Evolutionary conservation across 2,329 filamentous ascomycete species (phyloP), one percentile per base, ranked within the genome.

Genomic region (Ceratocystis colombiana): DNA sequence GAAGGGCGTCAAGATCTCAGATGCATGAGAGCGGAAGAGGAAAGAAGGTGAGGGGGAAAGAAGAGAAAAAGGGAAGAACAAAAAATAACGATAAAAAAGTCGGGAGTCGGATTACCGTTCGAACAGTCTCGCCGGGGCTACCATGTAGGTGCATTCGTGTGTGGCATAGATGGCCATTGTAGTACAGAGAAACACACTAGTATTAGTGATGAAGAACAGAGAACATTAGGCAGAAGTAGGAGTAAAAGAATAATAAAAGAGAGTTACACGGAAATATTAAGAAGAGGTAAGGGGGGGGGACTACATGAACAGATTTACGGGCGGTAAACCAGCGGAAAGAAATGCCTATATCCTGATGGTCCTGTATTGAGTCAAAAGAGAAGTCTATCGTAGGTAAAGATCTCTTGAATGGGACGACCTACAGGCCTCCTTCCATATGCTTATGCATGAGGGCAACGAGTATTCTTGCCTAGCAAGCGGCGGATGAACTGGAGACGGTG

Each of bases 61-160:
- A 53, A 53, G 48, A 46, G 20, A 17, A 62, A 46, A 41, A 45
- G 12, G 15, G 25, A 15, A 62, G 8, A 45, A 62, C 30, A 37
- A 45, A 33, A 7, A 20, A 50, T 25, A 50, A 25, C 25, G 41
- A 63, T 46, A 63, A 46, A 63, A 37, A 30, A 63, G 25, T 33
- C 1, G 3, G 7, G n/a, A 12, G 30, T 2, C 33, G 30, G 20
- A 17, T 37, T 37, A 33, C 12, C 20, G 7, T 20, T 59, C n/a
- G 2, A 59, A 15, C 15, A 1, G 55, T 37, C 28, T 37, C 17
- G 10, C 25, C 30, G 15, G 48, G 55, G 17, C 25, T 28, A 15
- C 33, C 55, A 30, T 7, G 28, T 12, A 41, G 37, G 37, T 41
- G 37, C 37, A 41, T 41, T 41, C 37, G 37, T 41, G 37, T 41